Evolutionary conservation across 1,284 basidiomycete genomes (phyloP).

Genomic region (Naganishia cerealis): DNA sequence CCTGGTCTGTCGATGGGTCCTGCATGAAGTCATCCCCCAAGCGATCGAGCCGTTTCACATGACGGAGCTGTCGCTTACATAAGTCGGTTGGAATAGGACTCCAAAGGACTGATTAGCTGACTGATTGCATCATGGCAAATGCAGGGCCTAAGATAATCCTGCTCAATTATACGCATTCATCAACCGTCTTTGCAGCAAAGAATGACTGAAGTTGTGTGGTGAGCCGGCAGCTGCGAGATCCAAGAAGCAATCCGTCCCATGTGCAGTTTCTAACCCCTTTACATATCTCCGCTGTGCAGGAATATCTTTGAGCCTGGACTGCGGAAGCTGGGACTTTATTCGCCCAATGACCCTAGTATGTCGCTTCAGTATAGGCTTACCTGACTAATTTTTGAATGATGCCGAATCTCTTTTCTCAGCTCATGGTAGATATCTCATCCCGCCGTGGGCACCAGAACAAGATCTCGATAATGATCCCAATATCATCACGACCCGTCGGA

Average conservation of each 20-base stretch:
- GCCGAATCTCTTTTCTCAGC: constrained; percentile 37
- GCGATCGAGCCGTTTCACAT: constrained; percentile 27
- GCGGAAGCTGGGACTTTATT: constrained; percentile 42
- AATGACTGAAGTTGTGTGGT: constrained; percentile 18
- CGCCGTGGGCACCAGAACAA: constrained; percentile 46
- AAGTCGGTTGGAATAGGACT: neutral
- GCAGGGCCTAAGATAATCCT: too few relatives aligned
- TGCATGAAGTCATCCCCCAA: neutral
- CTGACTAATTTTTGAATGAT: neutral
- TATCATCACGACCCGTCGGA: constrained; percentile 44
- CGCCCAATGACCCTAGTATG: constrained; percentile 49
- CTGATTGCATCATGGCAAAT: too few relatives aligned
- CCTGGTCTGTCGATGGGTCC: too few relatives aligned
- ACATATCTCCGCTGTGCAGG: constrained; percentile 34
- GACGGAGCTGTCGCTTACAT: constrained; percentile 1
- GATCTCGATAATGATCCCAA: constrained; percentile 43
- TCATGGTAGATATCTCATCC: constrained; percentile 49
- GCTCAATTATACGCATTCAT: neutral
- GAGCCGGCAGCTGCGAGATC: neutral
- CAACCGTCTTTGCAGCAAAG: neutral
- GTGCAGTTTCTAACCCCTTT: neutral
- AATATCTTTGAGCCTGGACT: constrained; percentile 51
- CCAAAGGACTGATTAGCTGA: too few relatives aligned
- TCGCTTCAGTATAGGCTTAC: neutral
- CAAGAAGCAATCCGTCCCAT: neutral